Evolutionary conservation across 345 rosid species (phyloP).

Genomic region (Brassica rapa): DNA sequence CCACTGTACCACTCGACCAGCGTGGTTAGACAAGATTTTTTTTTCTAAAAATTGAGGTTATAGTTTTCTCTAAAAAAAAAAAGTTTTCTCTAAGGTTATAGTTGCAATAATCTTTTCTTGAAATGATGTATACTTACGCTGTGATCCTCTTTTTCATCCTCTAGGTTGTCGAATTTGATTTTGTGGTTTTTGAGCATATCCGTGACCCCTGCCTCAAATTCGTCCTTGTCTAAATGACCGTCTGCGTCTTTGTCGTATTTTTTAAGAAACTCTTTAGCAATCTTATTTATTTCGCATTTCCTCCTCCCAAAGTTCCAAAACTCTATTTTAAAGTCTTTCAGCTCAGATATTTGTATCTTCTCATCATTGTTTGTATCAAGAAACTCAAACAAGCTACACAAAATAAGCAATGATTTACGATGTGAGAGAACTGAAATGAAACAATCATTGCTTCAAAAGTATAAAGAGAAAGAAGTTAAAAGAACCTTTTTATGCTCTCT

Average conservation of each 20-base stretch:
- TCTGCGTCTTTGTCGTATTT: constrained; percentile 34
- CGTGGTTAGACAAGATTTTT: no score
- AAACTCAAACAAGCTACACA: constrained; percentile 32
- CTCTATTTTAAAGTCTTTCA: constrained; percentile 36
- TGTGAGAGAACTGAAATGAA: background rate
- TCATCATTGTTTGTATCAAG: constrained; percentile 36
- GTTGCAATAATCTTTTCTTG: constrained; percentile 1
- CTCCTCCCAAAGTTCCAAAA: constrained; percentile 39
- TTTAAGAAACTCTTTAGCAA: constrained; percentile 32
- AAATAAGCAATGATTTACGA: background rate
- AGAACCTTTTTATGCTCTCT: constrained; percentile 42
- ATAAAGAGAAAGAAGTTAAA: background rate
- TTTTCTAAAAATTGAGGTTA: no score
- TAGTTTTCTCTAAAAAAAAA: no score
- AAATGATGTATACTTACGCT: constrained; percentile 3
- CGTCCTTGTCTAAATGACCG: constrained; percentile 31
- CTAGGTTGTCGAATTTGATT: constrained; percentile 27
- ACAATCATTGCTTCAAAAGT: background rate
- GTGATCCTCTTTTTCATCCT: constrained; percentile 4
- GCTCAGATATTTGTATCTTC: constrained; percentile 41
- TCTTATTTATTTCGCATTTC: constrained; percentile 40
- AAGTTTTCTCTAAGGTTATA: no score
- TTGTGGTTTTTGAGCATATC: constrained; percentile 30
- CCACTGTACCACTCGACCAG: no score
- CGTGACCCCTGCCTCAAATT: constrained; percentile 38